Evolutionary conservation across 495 filamentous ascomycete species (phyloP).

Genomic region (Articulospora tetracladia): DNA sequence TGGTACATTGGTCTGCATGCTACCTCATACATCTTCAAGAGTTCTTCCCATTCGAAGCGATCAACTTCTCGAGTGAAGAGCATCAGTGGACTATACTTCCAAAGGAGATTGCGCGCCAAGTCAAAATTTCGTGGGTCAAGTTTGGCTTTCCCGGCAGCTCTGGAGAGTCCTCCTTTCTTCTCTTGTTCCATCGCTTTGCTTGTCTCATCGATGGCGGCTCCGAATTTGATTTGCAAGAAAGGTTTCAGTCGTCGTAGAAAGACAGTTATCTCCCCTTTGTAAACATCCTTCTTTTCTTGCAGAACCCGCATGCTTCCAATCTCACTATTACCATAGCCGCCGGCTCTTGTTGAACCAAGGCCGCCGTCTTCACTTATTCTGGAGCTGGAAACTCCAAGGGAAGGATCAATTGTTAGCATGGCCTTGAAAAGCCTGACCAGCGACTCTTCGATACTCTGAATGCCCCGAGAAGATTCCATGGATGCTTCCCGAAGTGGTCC

Average conservation of each 20-base stretch:
- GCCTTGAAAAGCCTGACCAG: conserved; percentile 85
- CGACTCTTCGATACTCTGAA: conserved; percentile 71
- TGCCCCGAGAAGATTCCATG: conserved; percentile 62
- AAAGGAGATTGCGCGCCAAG: conserved; percentile 53
- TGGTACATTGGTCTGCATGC: conserved; percentile 73
- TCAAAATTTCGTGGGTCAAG: conserved; percentile 51
- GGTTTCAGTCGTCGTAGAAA: conserved; percentile 77
- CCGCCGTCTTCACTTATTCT: conserved; percentile 32
- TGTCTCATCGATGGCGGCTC: conserved; percentile 64
- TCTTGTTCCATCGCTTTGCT: conserved; percentile 48
- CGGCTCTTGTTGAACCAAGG: conserved; percentile 39
- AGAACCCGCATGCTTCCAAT: conserved; percentile 90
- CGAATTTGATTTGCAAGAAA: conserved; percentile 78
- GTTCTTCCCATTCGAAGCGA: conserved; percentile 69
- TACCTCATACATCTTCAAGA: conserved; percentile 76
- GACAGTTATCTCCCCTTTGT: conserved; percentile 60
- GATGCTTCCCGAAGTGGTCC: conserved; percentile 69
- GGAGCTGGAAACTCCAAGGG: conserved; percentile 28
- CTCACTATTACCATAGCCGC: conserved; percentile 67
- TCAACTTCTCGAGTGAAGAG: conserved; percentile 85
- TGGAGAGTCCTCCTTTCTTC: conserved; percentile 23
- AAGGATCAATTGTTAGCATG: conserved; percentile 90
- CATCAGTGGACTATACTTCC: conserved; percentile 80
- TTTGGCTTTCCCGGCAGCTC: conserved; percentile 45
- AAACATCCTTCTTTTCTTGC: conserved; percentile 87